These are phyloP conservation scores for Lophiotrema nucula DNA, from an alignment of 495 filamentous ascomycete species.

Conservation along the genomic window DNA sequence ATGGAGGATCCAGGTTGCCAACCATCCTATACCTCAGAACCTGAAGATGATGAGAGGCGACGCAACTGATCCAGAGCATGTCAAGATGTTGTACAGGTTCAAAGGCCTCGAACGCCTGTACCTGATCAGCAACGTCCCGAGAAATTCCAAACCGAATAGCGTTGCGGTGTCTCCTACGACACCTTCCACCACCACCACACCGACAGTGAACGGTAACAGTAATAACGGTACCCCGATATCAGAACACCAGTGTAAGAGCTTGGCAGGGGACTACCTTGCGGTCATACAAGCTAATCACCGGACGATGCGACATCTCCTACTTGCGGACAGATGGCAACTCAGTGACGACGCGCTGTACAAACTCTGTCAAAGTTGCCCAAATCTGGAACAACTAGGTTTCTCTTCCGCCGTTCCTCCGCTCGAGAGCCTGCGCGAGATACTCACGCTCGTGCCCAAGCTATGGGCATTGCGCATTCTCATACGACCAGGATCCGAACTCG, in stretches of 20 bases:
- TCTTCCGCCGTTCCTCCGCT: slow-evolving; percentile 15
- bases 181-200: slow-evolving; percentile 9
- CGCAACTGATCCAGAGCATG: slow-evolving; percentile 41
- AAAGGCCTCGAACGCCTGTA: slow-evolving; percentile 37
- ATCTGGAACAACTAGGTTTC: slow-evolving; percentile 56
- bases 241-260: slow-evolving; percentile 19
- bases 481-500: slow-evolving; percentile 24
- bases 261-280: slow-evolving; percentile 39
- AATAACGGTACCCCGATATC: slow-evolving; percentile 3
- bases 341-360: slow-evolving; percentile 49
- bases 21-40: slow-evolving; percentile 30
- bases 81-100: slow-evolving; percentile 18
- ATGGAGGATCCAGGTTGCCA: slow-evolving; percentile 45
- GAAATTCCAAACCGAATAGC: slow-evolving; percentile 15
- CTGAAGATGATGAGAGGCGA: slow-evolving; percentile 45
- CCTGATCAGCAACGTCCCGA: slow-evolving; percentile 22
- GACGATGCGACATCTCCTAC: slow-evolving; percentile 56
- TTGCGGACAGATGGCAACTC: slow-evolving; percentile 58
- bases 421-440: slow-evolving; percentile 28
- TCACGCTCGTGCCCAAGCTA: slow-evolving; percentile 38
- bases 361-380: slow-evolving; percentile 55
- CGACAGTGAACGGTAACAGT: slow-evolving; percentile 5
- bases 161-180: slow-evolving; percentile 21
- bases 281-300: slow-evolving; percentile 44
- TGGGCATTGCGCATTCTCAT: slow-evolving; percentile 37